Evolutionary conservation across 148 eudicot species (phyloP).

Genomic region (Diospyros lotus): DNA sequence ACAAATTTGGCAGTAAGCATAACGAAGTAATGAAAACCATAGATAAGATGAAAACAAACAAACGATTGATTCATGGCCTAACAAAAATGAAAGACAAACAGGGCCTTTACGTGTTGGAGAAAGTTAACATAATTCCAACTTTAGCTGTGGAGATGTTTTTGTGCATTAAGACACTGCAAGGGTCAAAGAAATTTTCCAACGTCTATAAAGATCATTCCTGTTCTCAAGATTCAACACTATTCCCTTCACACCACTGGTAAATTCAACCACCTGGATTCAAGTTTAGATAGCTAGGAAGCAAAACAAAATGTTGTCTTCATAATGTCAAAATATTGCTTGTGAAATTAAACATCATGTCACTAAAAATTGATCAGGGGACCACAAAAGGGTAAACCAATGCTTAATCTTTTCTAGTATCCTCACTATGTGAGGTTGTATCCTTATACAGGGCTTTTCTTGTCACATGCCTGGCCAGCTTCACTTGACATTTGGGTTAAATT

Average conservation of each 20-base stretch:
- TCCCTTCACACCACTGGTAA: no score
- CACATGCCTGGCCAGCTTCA: neutral
- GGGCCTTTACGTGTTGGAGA: neutral
- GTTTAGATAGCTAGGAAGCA: neutral
- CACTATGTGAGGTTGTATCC: neutral
- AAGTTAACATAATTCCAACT: neutral
- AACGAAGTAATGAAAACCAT: neutral
- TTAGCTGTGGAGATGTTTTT: neutral
- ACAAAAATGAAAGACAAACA: neutral
- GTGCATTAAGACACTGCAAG: neutral
- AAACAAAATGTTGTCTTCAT: neutral
- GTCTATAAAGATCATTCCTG: neutral
- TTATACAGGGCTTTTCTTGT: neutral
- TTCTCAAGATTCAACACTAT: no score
- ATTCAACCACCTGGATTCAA: neutral
- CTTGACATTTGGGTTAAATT: neutral
- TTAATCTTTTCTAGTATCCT: neutral
- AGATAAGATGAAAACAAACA: neutral
- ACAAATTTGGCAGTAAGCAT: neutral
- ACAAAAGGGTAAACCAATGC: neutral
- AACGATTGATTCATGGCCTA: neutral
- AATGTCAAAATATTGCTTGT: neutral
- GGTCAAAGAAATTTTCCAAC: neutral
- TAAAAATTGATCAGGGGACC: neutral
- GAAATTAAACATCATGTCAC: neutral